Evolutionary conservation across 805 yeast genomes (phyloP).

Genomic region (Candida xiaguanensis): DNA sequence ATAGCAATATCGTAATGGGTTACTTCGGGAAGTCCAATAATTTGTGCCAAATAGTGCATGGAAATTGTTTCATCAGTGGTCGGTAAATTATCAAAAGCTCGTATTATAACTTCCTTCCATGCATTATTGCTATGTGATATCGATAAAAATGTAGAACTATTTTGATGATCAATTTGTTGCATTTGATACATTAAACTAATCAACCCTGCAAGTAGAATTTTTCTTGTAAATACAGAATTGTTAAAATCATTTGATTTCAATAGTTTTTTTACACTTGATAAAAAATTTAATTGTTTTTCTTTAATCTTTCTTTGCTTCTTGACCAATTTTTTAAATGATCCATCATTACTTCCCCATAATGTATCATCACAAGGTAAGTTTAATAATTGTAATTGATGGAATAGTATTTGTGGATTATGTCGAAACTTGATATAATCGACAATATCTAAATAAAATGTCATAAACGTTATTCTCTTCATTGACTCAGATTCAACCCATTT

Average conservation of each 20-base stretch:
- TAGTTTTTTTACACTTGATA: constrained; percentile 54
- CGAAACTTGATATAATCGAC: constrained; percentile 77
- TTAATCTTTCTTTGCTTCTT: constrained; percentile 30
- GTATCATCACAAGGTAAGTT: constrained; percentile 41
- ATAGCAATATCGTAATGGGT: constrained; percentile 78
- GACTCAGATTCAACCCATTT: constrained; percentile 81
- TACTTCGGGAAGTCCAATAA: constrained; percentile 55
- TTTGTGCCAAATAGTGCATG: constrained; percentile 58
- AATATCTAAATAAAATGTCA: constrained; percentile 80
- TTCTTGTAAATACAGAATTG: constrained; percentile 54
- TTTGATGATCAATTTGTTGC: constrained; percentile 35
- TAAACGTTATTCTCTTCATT: constrained; percentile 70
- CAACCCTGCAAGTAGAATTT: constrained; percentile 38
- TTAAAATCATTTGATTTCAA: constrained; percentile 30
- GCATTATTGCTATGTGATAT: constrained; percentile 33
- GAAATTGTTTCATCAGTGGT: constrained; percentile 1
- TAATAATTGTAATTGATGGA: constrained; percentile 36
- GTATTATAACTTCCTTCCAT: constrained; percentile 71
- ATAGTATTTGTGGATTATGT: constrained; percentile 50
- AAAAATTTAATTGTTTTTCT: constrained; percentile 33
- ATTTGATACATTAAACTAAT: constrained; percentile 25
- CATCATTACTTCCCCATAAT: constrained; percentile 39
- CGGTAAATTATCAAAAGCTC: constrained; percentile 55
- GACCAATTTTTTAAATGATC: constrained; percentile 35
- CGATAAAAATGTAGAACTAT: constrained; percentile 37